These are phyloP conservation scores for Chytriomyces confervae DNA, from an alignment of 192 early-diverging fungal species.

Conservation along the genomic window DNA sequence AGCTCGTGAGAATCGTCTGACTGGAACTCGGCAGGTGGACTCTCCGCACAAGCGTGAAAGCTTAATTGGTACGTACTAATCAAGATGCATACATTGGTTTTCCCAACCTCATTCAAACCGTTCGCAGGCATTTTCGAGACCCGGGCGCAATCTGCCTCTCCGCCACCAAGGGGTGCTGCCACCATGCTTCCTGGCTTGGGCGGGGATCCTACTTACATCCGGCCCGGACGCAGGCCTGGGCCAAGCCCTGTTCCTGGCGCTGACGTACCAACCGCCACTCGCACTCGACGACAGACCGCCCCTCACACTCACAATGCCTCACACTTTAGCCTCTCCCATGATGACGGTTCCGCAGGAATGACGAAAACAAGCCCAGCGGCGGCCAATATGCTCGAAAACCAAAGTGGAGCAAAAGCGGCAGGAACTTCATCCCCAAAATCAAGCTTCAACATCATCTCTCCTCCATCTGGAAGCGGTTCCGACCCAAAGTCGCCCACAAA, in stretches of 20 bases:
- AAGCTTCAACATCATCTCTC: too few relatives aligned
- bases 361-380: neutral
- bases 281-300: neutral
- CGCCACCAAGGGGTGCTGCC: neutral
- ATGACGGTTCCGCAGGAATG: neutral
- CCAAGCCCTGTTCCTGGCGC: neutral
- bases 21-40: neutral
- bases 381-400: neutral
- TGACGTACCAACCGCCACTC: neutral
- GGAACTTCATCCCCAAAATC: too few relatives aligned
- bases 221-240: conserved; percentile 4
- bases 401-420: too few relatives aligned
- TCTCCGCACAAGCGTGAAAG: neutral
- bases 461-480: neutral
- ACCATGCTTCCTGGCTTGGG: neutral
- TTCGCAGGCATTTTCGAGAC: neutral
- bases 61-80: neutral
- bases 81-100: neutral
- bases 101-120: neutral
- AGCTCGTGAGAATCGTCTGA: neutral
- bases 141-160: neutral
- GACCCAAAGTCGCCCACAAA: neutral
- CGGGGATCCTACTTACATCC: neutral
- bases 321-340: neutral
- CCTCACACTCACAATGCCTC: neutral